phyloP scores from a whole-genome alignment of 495 filamentous ascomycete genomes.

The Letharia columbiana region DNA sequence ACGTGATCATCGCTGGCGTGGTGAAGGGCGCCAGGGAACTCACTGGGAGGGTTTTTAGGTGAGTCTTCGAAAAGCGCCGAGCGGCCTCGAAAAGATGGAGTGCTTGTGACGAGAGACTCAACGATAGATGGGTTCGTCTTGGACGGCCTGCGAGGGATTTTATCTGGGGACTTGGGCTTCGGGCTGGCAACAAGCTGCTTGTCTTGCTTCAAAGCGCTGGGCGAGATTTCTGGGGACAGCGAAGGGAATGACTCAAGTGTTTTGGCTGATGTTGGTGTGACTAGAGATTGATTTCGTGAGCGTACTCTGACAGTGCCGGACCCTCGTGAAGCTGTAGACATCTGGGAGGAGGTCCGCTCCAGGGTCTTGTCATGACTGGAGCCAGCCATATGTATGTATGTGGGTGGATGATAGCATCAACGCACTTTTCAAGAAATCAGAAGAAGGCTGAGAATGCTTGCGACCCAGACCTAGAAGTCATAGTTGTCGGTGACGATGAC shows the following conservation, averaged over 20 bases:
- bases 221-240: conserved; percentile 61
- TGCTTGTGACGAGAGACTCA: conserved; percentile 27
- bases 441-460: neutral
- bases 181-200: conserved; percentile 26
- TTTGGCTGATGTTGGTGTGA: conserved; percentile 51
- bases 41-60: conserved; percentile 45
- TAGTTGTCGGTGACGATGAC: neutral
- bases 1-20: conserved; percentile 72
- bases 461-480: neutral
- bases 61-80: conserved; percentile 78
- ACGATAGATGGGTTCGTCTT: conserved; percentile 36
- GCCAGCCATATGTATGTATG: conserved; percentile 12
- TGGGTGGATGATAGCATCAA: neutral
- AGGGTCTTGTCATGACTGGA: conserved; percentile 23
- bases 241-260: conserved; percentile 85
- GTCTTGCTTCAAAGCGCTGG: conserved; percentile 28
- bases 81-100: conserved; percentile 38
- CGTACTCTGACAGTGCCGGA: conserved; percentile 36
- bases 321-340: conserved; percentile 39
- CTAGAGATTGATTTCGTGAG: conserved; percentile 45
- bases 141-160: conserved; percentile 28
- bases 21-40: conserved; percentile 78
- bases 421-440: neutral
- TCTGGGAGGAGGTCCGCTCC: conserved; percentile 45
- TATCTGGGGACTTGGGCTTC: conserved; percentile 18